These are phyloP conservation scores for Penicillium sp. DNA, from an alignment of 2,329 filamentous ascomycete genomes.

Conservation along the genomic window DNA sequence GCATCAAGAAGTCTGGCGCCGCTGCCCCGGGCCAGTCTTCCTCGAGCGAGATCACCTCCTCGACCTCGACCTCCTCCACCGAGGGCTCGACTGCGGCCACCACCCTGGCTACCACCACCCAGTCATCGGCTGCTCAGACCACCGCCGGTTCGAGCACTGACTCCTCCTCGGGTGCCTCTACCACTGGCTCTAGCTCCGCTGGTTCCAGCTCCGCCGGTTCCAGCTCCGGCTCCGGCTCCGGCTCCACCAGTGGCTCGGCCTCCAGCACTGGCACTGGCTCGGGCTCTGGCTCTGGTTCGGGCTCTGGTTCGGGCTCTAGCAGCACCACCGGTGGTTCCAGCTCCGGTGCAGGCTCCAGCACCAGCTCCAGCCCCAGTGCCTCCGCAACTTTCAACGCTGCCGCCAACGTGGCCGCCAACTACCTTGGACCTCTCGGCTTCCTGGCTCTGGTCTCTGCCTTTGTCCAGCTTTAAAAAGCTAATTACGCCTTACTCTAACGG, in stretches of 20 bases:
- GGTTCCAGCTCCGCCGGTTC: conserved; percentile 14
- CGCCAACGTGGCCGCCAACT: conserved; percentile 21
- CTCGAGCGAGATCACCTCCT: conserved; percentile 12
- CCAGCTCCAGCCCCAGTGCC: conserved; percentile 9
- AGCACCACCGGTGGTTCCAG: conserved; percentile 8
- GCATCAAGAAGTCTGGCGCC: conserved; percentile 52
- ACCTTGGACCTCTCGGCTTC: conserved; percentile 23
- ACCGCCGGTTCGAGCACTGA: conserved; percentile 8
- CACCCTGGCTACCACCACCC: conserved; percentile 12
- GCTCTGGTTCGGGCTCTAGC: conserved; percentile 8
- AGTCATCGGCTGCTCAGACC: conserved; percentile 11
- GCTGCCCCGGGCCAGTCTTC: conserved; percentile 13
- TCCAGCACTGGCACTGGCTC: conserved; percentile 9
- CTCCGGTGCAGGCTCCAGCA: conserved; percentile 7
- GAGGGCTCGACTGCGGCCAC: conserved; percentile 4
- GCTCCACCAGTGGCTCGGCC: conserved; percentile 12
- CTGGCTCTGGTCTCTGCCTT: conserved; percentile 29
- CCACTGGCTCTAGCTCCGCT: conserved; percentile 12
- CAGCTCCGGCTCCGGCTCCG: conserved; percentile 12
- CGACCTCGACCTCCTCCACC: conserved; percentile 11
- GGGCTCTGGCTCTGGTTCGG: conserved; percentile 5
- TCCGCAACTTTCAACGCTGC: conserved; percentile 18
- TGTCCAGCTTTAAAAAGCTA: conserved; percentile 30
- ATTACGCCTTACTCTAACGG: conserved; percentile 12
- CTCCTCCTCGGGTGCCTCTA: conserved; percentile 9